A percentile compares a stretch with the other conserved stretches of the same genome.
Conservation (phyloP, 805 yeast genomes). For the Spathaspora girioi region DNA sequence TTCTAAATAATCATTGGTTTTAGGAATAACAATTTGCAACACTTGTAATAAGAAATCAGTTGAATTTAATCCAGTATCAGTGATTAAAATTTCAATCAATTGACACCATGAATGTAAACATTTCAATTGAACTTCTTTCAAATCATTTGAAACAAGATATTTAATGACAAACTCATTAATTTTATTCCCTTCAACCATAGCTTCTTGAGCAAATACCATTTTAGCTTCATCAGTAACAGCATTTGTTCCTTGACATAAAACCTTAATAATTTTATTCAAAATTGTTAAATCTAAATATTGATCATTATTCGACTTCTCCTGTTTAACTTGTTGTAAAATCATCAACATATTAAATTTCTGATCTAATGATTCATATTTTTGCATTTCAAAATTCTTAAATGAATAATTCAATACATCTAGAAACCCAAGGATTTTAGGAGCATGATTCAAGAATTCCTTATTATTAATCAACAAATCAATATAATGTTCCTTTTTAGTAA, state of each 20-base stretch:
- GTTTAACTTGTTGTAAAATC: conserved; percentile 33
- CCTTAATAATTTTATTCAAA: conserved; percentile 17
- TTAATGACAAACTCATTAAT: conserved; percentile 41
- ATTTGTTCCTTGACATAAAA: conserved; percentile 19
- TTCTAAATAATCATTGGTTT: conserved; percentile 70
- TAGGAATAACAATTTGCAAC: conserved; percentile 72
- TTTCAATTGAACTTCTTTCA: conserved; percentile 51
- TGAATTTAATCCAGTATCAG: conserved; percentile 46
- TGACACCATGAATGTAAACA: conserved; percentile 82
- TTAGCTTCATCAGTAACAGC: conserved; percentile 16
- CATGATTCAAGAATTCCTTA: conserved; percentile 48
- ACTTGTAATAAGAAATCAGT: conserved; percentile 70
- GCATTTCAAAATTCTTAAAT: conserved; percentile 40
- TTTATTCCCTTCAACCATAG: conserved; percentile 21
- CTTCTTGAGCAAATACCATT: conserved; percentile 20
- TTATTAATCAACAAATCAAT: conserved; percentile 50
- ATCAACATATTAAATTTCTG: conserved; percentile 23
- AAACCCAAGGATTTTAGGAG: conserved; percentile 65
- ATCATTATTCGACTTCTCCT: conserved; percentile 2
- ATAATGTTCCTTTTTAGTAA: conserved; percentile 51
- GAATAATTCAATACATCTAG: conserved; percentile 68
- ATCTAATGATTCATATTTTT: conserved; percentile 26
- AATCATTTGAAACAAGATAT: conserved; percentile 43
- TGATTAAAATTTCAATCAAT: conserved; percentile 60
- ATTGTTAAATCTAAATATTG: conserved; percentile 41